Evolutionary conservation across 2,329 filamentous ascomycete species (phyloP).

Genomic region (Aspergillus versicolor): DNA sequence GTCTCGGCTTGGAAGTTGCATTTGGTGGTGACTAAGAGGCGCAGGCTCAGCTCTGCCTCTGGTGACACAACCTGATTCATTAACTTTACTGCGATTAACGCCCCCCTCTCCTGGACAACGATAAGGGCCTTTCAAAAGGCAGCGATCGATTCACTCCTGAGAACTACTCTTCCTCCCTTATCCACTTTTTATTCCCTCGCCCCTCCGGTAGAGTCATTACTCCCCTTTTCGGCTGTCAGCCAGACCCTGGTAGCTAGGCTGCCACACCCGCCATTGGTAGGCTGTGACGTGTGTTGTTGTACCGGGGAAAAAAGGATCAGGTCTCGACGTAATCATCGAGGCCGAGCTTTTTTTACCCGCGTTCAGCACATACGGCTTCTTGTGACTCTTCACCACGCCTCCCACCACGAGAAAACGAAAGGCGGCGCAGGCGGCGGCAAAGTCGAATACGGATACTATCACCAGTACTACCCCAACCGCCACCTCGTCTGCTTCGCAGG

Average conservation of each 20-base stretch:
- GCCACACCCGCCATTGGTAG: slow-evolving; percentile 14
- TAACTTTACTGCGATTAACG: background rate
- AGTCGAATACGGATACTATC: background rate
- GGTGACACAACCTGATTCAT: slow-evolving; percentile 5
- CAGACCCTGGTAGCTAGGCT: background rate
- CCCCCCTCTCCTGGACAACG: slow-evolving; percentile 9
- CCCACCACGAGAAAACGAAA: slow-evolving; percentile 54
- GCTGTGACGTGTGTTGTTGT: slow-evolving; percentile 26
- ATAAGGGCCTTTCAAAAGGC: slow-evolving; percentile 10
- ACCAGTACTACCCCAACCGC: slow-evolving; percentile 25
- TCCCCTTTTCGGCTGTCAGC: background rate
- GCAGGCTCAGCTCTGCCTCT: background rate
- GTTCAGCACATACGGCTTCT: slow-evolving; percentile 23
- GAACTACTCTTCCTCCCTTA: background rate
- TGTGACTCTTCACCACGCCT: slow-evolving; percentile 51
- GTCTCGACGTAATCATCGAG: slow-evolving; percentile 23
- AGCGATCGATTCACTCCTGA: slow-evolving; percentile 11
- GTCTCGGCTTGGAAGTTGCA: background rate
- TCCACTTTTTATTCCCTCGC: background rate
- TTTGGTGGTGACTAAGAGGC: slow-evolving; percentile 1
- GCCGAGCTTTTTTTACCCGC: slow-evolving; percentile 20
- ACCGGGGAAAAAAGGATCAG: slow-evolving; percentile 20
- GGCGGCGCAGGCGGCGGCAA: slow-evolving; percentile 48
- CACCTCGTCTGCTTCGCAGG: slow-evolving; percentile 26
- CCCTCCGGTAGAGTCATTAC: background rate